Evolutionary conservation across 768 basidiomycete genomes (phyloP).

Genomic region (Hemileccinum impolitum): DNA sequence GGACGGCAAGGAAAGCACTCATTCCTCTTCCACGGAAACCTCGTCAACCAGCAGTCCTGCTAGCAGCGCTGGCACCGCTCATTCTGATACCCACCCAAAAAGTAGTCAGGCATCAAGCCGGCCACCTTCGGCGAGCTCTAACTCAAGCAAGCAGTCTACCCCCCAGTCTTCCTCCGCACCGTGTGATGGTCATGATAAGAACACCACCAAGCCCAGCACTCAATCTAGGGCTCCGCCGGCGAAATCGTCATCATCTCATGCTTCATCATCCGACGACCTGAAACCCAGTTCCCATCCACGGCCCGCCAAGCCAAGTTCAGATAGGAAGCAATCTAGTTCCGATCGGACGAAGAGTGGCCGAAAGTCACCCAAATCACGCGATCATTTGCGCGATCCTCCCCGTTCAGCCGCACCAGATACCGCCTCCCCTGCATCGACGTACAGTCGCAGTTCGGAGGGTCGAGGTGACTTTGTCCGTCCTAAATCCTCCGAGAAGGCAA

Average conservation of each 20-base stretch:
- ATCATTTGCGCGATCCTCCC: slow-evolving; percentile 20
- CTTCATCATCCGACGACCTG: slow-evolving; percentile 5
- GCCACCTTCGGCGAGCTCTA: slow-evolving; percentile 31
- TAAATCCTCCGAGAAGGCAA: slow-evolving; percentile 13
- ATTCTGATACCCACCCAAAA: slow-evolving; percentile 19
- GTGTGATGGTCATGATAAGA: slow-evolving; percentile 10
- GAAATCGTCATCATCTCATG: slow-evolving; percentile 11
- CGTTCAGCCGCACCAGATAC: slow-evolving; percentile 10
- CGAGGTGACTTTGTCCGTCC: slow-evolving; percentile 7
- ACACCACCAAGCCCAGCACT: slow-evolving; percentile 9
- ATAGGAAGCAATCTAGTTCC: slow-evolving; percentile 16
- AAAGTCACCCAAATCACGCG: slow-evolving; percentile 20
- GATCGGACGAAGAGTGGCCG: slow-evolving; percentile 18
- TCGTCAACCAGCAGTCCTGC: slow-evolving; percentile 20
- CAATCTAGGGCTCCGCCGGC: slow-evolving; percentile 13
- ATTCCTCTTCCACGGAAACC: slow-evolving; percentile 26
- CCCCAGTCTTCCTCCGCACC: slow-evolving; percentile 12
- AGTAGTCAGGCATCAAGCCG: slow-evolving; percentile 27
- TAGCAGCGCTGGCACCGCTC: slow-evolving; percentile 19
- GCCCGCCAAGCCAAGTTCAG: slow-evolving; percentile 9
- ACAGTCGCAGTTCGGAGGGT: slow-evolving; percentile 12
- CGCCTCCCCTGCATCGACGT: slow-evolving; percentile 8
- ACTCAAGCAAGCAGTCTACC: slow-evolving; percentile 23
- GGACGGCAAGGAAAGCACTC: slow-evolving; percentile 37
- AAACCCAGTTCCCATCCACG: slow-evolving; percentile 16